phyloP scores from a whole-genome alignment of 345 rosid species.

The Salix purpurea region DNA sequence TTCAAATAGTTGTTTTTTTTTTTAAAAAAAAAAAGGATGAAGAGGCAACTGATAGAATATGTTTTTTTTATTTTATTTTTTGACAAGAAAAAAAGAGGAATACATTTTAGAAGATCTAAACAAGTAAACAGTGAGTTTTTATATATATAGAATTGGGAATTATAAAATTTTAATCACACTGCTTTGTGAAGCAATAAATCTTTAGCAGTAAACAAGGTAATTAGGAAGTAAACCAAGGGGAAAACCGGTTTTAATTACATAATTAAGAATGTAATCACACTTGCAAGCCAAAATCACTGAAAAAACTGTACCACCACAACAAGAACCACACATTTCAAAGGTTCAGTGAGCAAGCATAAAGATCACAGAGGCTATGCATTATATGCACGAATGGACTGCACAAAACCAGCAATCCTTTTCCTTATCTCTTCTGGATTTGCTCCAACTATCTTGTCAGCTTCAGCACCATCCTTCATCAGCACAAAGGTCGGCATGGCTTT shows the following conservation, averaged over 20 bases:
- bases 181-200: too few relatives aligned
- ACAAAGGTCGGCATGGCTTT: slow-evolving; percentile 96
- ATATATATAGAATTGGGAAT: too few relatives aligned
- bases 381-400: slow-evolving; percentile 41
- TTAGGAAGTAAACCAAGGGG: too few relatives aligned
- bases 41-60: too few relatives aligned
- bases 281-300: neutral
- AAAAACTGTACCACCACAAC: neutral
- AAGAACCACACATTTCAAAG: slow-evolving; percentile 14
- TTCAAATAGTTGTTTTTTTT: too few relatives aligned
- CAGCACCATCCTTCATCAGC: slow-evolving; percentile 59
- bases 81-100: too few relatives aligned
- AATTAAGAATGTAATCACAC: neutral
- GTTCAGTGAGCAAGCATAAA: neutral
- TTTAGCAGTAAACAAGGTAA: too few relatives aligned
- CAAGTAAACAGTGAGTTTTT: too few relatives aligned
- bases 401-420: slow-evolving; percentile 66
- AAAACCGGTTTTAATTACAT: neutral
- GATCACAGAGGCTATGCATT: slow-evolving; percentile 21
- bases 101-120: too few relatives aligned
- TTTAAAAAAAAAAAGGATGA: too few relatives aligned
- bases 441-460: slow-evolving; percentile 72
- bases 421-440: slow-evolving; percentile 86
- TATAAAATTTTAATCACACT: too few relatives aligned
- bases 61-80: too few relatives aligned